phyloP scores from a whole-genome alignment of 108 stramenopile genomes.

The Bacterosira constricta region DNA sequence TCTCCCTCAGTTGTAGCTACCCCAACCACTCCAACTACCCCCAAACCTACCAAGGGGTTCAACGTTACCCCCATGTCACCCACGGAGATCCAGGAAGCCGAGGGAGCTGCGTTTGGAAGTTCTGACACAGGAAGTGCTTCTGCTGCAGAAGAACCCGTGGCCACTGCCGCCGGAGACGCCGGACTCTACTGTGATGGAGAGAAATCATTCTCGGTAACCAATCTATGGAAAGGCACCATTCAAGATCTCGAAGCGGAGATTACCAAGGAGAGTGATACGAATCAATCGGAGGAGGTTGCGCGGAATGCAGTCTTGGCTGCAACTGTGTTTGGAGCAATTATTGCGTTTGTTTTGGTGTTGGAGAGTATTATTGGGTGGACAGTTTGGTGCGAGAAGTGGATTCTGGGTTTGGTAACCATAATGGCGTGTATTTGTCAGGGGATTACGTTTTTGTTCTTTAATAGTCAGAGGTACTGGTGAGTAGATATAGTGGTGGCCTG shows the following conservation, averaged over 20 bases:
- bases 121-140: background rate
- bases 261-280: slow-evolving; percentile 10
- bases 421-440: slow-evolving; percentile 35
- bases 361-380: slow-evolving; percentile 31
- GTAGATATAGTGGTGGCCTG: background rate
- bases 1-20: background rate
- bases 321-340: slow-evolving; percentile 10
- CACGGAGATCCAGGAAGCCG: background rate
- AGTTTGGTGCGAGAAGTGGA: slow-evolving; percentile 24
- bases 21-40: background rate
- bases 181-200: slow-evolving; percentile 33
- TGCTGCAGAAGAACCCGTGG: background rate
- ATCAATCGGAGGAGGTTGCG: slow-evolving; percentile 37
- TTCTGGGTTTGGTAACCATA: slow-evolving; percentile 13
- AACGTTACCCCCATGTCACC: background rate
- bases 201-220: background rate
- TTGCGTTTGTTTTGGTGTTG: slow-evolving; percentile 9
- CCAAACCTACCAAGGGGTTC: background rate
- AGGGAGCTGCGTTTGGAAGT: background rate
- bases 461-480: slow-evolving; percentile 44
- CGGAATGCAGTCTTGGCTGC: slow-evolving; percentile 22
- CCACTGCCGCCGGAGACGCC: slow-evolving; percentile 1
- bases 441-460: slow-evolving; percentile 33
- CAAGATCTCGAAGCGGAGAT: slow-evolving; percentile 12
- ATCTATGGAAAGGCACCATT: slow-evolving; percentile 20